Base-by-base conservation (phyloP, 225 moss, liverwort and hornwort genomes). In the Polytrichum commune region DNA sequence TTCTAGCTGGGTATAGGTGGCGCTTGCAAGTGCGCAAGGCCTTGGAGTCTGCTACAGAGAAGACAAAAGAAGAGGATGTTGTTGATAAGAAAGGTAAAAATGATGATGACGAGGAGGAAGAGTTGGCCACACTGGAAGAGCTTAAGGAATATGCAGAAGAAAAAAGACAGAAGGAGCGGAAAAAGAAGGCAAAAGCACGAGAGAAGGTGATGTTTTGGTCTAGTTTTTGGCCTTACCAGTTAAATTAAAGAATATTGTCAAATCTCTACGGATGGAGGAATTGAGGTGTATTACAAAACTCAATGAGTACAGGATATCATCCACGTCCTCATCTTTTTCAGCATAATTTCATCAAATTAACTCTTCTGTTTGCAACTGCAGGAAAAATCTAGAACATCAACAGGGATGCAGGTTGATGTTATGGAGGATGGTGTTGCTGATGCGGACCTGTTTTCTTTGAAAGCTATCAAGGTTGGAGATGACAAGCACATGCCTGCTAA, bases 381-480 rank as follows among this genome's bases (percentile, higher is more conserved):
- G 97, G 70, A 86, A 69, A 98, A 91, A 74, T 75, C 91, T 72
- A 94, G 97, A 63, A 82, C 91, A 32, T 77, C 97, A 20, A 98
- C 94, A 73, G 97, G 97, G 74, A 95, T 95, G 94, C 97, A 95
- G 76, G 85, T 95, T 32, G 97, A 98, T 74, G 90, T 98, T 5
- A 98, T 98, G 97, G 92, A 95, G 72, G 92, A 97, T 60, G 81
- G 90, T 56, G 79, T 94, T 70, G 88, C 88, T 32, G 97, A 98
- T 54, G 79, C 73, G 38, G 94, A 91, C 72, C 90, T 98, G 71
- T 98, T 98, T 74, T 79, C 90, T 19, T 77, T 98, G 29, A 88
- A 81, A 78, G 86, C 72, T 54, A 88, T 98, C 27, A 92, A 91
- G 97, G 97, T 98, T 55, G 32, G 27, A 9, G 46, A 46, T 46